Base-by-base conservation (phyloP, 2,329 filamentous ascomycete genomes). In the Xylariaceae sp. region DNA sequence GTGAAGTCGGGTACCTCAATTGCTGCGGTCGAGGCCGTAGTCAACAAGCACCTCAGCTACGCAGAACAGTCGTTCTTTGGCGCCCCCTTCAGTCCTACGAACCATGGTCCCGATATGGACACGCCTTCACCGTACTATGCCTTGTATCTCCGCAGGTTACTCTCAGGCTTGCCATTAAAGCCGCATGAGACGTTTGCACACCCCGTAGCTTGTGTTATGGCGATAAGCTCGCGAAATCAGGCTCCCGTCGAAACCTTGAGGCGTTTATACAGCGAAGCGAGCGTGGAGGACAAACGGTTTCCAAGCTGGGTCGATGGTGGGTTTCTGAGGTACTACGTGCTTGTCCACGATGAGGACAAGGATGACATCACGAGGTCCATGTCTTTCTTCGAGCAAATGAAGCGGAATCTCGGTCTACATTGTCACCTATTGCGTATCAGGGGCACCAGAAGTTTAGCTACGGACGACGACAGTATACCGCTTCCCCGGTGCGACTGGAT, bases 361-460 rank as follows among this genome's bases (percentile, higher is more conserved):
- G 93, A 96, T 70, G 92, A 99, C 71, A 96, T 97, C 62, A 85
- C 85, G 44, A 89, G 92, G 74, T 96, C 92, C 10, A 93, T 93
- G 73, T 84, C 86, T 15, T 79, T 97, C 34, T 99, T 96, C 73
- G 94, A 99, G 67, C 91, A 97, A 73, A 99, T 99, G 95, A 99
- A 97, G 75, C 86, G 94, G n/a, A 91, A 97, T 75, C 90, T 99
- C 64, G 94, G 94, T 1, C 78, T 97, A 52, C 92, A 99, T 74
- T 99, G 94, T 71, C 94, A 99, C 74, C 80, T 99, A 9, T 79
- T 99, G 39, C 82, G 95, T 64, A 78, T 99, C 54, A 84, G 93
- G 66, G 95, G 90, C 68, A 88, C 86, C 44, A 89, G 92, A 71
- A 93, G 91, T 73, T 87, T 90, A 42, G 86, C 92, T 63, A 92